These are phyloP conservation scores for Pseudohalonectria lignicola DNA, from an alignment of 2,329 filamentous ascomycete species.

Conservation along the genomic window DNA sequence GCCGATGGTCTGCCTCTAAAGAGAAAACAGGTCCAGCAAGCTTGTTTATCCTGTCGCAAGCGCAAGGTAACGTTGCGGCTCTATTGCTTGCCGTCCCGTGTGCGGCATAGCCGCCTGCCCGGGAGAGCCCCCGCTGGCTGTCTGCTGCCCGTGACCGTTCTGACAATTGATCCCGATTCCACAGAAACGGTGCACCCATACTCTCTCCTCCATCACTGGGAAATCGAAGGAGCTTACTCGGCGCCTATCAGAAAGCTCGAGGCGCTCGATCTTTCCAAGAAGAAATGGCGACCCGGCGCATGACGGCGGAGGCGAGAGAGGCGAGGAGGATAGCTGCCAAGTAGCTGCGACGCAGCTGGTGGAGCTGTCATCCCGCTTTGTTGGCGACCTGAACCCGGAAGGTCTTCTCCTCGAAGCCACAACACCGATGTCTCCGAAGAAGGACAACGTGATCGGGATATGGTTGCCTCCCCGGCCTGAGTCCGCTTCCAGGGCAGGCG, in stretches of 20 bases:
- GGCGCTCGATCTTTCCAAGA: too few relatives aligned
- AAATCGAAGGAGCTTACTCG: too few relatives aligned
- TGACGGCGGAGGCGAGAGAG: too few relatives aligned
- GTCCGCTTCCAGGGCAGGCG: background rate
- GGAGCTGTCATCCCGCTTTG: slow-evolving; percentile 32
- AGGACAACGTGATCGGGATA: slow-evolving; percentile 39
- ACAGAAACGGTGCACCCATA: slow-evolving; percentile 31
- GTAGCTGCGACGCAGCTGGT: slow-evolving; percentile 16
- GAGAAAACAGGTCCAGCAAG: slow-evolving; percentile 47
- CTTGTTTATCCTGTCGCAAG: slow-evolving; percentile 42
- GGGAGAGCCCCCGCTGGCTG: background rate
- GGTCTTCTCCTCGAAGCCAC: slow-evolving; percentile 47
- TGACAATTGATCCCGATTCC: background rate
- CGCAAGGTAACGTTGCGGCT: slow-evolving; percentile 31
- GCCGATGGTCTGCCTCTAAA: slow-evolving; percentile 43
- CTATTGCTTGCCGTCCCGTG: background rate
- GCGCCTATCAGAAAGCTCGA: too few relatives aligned
- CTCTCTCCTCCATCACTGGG: slow-evolving; percentile 8
- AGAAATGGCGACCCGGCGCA: too few relatives aligned
- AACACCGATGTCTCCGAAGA: slow-evolving; percentile 21
- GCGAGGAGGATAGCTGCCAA: slow-evolving; percentile 11
- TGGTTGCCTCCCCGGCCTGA: slow-evolving; percentile 24
- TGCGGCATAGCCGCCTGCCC: too few relatives aligned
- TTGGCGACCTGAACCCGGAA: slow-evolving; percentile 49
- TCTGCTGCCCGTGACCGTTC: background rate